phyloP scores from a whole-genome alignment of 768 basidiomycete species.

The Mycena leptocephala region DNA sequence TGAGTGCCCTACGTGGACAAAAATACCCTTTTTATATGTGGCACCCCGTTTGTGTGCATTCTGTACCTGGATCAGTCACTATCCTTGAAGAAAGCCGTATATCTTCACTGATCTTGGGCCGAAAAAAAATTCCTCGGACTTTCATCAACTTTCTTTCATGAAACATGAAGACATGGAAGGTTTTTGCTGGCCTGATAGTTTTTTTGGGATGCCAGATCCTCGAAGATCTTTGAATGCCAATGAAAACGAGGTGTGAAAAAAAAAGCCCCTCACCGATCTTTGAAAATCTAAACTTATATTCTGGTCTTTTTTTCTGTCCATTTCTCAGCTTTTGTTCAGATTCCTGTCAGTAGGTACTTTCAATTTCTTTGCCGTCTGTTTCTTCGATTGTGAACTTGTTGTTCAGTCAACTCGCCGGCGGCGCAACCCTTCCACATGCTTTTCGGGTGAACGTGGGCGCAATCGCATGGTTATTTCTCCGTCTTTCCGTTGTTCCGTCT shows the following conservation, averaged over 20 bases:
- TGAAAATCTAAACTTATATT: not conserved
- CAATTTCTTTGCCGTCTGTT: not conserved
- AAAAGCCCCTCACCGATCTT: not conserved
- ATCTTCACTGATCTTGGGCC: not conserved
- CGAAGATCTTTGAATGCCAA: not conserved
- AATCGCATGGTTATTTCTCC: too few relatives aligned
- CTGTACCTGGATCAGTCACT: too few relatives aligned
- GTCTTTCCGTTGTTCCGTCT: too few relatives aligned
- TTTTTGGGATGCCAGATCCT: not conserved
- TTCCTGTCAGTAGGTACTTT: not conserved
- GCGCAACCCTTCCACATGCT: not conserved
- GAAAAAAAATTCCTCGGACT: not conserved
- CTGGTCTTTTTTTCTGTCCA: not conserved
- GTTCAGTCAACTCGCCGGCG: not conserved
- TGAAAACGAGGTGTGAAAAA: not conserved
- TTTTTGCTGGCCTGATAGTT: not conserved
- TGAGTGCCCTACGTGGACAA: not conserved
- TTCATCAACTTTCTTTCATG: not conserved
- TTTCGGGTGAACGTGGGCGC: not conserved
- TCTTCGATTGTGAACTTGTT: not conserved
- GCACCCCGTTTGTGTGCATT: slow-evolving; percentile 23
- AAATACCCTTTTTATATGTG: not conserved
- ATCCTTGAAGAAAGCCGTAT: not conserved
- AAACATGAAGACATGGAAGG: not conserved
- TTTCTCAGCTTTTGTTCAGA: not conserved